Conservation (phyloP, 2,329 filamentous ascomycete genomes). For the Fusarium drepaniforme region DNA sequence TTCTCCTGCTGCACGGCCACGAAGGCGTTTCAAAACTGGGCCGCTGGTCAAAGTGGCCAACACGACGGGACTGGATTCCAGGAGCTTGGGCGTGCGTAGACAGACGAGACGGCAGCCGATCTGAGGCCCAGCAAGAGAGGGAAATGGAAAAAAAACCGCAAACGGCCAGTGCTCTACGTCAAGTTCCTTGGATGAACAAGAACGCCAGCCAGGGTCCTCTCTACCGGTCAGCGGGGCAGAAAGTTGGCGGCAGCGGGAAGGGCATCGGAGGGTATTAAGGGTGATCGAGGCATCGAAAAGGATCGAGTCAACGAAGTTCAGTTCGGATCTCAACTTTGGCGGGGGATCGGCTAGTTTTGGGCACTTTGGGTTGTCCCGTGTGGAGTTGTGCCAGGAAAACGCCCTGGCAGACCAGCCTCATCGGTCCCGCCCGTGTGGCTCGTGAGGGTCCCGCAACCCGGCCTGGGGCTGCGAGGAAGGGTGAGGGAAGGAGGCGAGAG, state of each 20-base stretch:
- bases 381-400: conserved; percentile 24
- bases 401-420: conserved; percentile 38
- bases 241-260: conserved; percentile 15
- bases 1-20: conserved; percentile 12
- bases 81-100: conserved; percentile 11
- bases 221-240: conserved; percentile 28
- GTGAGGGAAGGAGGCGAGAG: conserved; percentile 1
- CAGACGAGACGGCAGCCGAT: conserved; percentile 5
- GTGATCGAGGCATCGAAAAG: conserved; percentile 29
- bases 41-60: neutral
- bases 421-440: conserved; percentile 41
- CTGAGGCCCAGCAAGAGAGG: neutral
- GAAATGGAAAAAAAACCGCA: neutral
- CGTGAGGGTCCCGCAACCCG: conserved; percentile 28
- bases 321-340: conserved; percentile 42
- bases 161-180: conserved; percentile 25
- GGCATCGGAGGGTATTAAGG: conserved; percentile 26
- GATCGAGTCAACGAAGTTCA: conserved; percentile 38
- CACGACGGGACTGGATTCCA: conserved; percentile 16
- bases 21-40: conserved; percentile 18
- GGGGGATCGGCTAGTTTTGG: conserved; percentile 41
- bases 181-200: conserved; percentile 33
- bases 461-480: conserved; percentile 22
- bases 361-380: conserved; percentile 8
- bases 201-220: conserved; percentile 27